phyloP scores from a whole-genome alignment of 2,329 filamentous ascomycete species.

The Amauroascus verrucosus region DNA sequence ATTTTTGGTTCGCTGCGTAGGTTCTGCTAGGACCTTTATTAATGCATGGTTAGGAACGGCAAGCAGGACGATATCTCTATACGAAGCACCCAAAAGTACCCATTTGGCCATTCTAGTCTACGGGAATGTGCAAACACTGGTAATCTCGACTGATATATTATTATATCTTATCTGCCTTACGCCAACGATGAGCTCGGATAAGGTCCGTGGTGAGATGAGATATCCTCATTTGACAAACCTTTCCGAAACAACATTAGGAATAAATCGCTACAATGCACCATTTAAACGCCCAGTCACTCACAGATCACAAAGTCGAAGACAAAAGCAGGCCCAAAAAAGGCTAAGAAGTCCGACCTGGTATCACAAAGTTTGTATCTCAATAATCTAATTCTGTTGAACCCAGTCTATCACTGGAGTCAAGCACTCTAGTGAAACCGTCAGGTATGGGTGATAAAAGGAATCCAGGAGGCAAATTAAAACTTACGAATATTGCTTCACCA shows the following conservation, averaged over 20 bases:
- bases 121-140: neutral
- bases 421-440: constrained; percentile 26
- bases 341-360: neutral
- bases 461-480: constrained; percentile 34
- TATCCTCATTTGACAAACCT: neutral
- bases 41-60: no score
- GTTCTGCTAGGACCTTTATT: no score
- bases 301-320: neutral
- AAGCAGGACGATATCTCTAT: no score
- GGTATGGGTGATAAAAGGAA: constrained; percentile 10
- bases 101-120: neutral
- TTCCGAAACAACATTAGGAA: neutral
- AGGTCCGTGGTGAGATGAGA: neutral
- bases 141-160: neutral
- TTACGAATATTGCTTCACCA: constrained; percentile 89
- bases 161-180: neutral
- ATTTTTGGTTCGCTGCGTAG: no score
- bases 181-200: neutral
- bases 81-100: no score
- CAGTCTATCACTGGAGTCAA: constrained; percentile 37
- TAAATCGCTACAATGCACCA: constrained; percentile 1
- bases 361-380: neutral
- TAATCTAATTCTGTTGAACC: constrained; percentile 1
- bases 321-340: neutral
- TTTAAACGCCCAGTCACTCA: neutral